Percentiles rank a stretch among this genome's conserved stretches.
Evolutionary conservation across 225 moss, liverwort and hornwort genomes (phyloP).

Genomic region (Bryum argenteum): DNA sequence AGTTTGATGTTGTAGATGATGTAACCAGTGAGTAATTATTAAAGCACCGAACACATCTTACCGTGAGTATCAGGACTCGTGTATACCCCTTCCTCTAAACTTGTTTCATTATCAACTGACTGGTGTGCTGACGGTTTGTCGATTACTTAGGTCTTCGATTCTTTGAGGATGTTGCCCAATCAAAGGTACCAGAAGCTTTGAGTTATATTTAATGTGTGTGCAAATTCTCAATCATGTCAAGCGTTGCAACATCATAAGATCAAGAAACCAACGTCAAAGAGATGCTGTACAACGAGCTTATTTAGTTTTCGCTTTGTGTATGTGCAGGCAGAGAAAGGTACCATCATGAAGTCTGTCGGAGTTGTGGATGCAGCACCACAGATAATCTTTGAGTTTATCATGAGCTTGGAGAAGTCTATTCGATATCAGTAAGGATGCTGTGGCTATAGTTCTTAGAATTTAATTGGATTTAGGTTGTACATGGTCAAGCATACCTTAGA

Average conservation of each 20-base stretch:
- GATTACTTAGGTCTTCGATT: slow-evolving; percentile 63
- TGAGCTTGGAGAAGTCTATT: slow-evolving; percentile 70
- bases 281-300: background rate
- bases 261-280: background rate
- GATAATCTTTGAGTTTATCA: slow-evolving; percentile 65
- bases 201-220: slow-evolving; percentile 6
- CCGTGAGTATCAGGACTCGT: background rate
- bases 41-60: background rate
- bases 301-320: slow-evolving; percentile 18
- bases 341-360: slow-evolving; percentile 79
- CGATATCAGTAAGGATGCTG: slow-evolving; percentile 62
- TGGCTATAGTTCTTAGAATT: slow-evolving; percentile 3
- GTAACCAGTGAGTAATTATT: slow-evolving; percentile 1
- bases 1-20: background rate
- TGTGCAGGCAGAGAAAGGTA: slow-evolving; percentile 64
- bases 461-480: background rate
- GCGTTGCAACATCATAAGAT: background rate
- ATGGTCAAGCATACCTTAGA: slow-evolving; percentile 8
- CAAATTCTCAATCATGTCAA: background rate
- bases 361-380: slow-evolving; percentile 68
- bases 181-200: slow-evolving; percentile 54
- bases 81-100: background rate
- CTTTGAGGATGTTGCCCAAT: slow-evolving; percentile 72
- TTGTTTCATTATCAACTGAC: slow-evolving; percentile 16
- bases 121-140: slow-evolving; percentile 12